Evolutionary conservation across 2,329 filamentous ascomycete species (phyloP).

Genomic region (Colletotrichum liriopes): DNA sequence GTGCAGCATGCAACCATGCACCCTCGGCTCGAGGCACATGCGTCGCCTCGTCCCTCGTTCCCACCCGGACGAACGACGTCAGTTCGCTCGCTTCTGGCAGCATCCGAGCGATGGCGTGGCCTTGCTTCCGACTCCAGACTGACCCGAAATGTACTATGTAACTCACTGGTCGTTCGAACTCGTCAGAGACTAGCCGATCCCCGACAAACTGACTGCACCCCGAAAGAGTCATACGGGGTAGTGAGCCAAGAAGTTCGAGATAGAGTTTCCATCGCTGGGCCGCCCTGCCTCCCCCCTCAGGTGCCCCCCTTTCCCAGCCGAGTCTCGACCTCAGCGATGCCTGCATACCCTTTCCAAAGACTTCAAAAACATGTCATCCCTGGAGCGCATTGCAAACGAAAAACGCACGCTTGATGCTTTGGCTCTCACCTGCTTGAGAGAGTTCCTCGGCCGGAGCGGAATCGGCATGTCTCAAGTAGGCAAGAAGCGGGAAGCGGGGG

Average conservation of each 20-base stretch:
- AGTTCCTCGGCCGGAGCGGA: conserved; percentile 1
- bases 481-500: neutral
- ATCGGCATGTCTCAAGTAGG: neutral
- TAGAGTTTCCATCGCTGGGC: neutral
- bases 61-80: conserved; percentile 18
- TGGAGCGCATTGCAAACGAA: neutral
- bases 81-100: conserved; percentile 23
- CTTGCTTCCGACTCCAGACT: conserved; percentile 14
- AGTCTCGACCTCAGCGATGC: neutral
- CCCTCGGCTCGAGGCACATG: conserved; percentile 10
- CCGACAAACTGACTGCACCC: neutral
- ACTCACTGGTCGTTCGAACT: neutral
- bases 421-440: neutral
- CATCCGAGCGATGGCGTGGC: conserved; percentile 22
- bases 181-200: neutral
- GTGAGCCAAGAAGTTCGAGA: neutral
- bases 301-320: neutral
- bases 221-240: neutral
- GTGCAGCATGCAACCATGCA: conserved; percentile 16
- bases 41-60: neutral
- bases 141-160: neutral
- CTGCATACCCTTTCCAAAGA: neutral
- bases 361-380: neutral
- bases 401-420: neutral
- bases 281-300: neutral